Evolutionary conservation across 805 yeast species (phyloP).

Genomic region (Kuraishia cidri): DNA sequence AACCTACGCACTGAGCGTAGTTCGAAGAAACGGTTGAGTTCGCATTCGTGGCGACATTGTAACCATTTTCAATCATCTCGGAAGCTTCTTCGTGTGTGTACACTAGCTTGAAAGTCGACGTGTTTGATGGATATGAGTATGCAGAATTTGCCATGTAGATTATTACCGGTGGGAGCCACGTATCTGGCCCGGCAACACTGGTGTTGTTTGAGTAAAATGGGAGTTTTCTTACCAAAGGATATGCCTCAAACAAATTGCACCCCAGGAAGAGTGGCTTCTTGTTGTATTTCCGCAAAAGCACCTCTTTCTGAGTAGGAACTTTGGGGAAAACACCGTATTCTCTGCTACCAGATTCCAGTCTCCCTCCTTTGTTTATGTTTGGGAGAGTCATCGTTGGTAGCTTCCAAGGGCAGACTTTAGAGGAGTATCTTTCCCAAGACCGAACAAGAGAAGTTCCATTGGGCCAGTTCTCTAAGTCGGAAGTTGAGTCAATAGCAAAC

Average conservation of each 20-base stretch:
- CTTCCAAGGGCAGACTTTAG: neutral
- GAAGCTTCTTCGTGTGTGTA: slow-evolving; percentile 33
- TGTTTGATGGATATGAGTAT: slow-evolving; percentile 35
- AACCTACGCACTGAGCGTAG: slow-evolving; percentile 42
- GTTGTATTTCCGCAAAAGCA: slow-evolving; percentile 12
- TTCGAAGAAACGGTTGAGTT: slow-evolving; percentile 25
- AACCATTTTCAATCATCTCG: slow-evolving; percentile 42
- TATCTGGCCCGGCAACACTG: no score
- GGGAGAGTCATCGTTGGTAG: slow-evolving; percentile 2
- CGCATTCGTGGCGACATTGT: slow-evolving; percentile 34
- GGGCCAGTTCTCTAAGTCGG: slow-evolving; percentile 46
- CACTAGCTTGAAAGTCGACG: slow-evolving; percentile 49
- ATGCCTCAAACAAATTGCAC: slow-evolving; percentile 24
- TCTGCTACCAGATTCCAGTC: neutral
- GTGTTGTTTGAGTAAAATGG: neutral
- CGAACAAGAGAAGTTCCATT: slow-evolving; percentile 51
- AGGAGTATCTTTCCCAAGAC: slow-evolving; percentile 18
- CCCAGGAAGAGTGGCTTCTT: slow-evolving; percentile 30
- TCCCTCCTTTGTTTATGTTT: neutral
- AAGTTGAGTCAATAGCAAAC: slow-evolving; percentile 33
- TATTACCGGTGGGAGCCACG: slow-evolving; percentile 40
- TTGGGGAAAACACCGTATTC: slow-evolving; percentile 21
- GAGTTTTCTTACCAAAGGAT: slow-evolving; percentile 4
- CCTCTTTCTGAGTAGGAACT: slow-evolving; percentile 21
- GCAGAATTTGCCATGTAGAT: slow-evolving; percentile 40